Evolutionary conservation across 108 stramenopile genomes (phyloP).

Genomic region (Nitzschia sp.): DNA sequence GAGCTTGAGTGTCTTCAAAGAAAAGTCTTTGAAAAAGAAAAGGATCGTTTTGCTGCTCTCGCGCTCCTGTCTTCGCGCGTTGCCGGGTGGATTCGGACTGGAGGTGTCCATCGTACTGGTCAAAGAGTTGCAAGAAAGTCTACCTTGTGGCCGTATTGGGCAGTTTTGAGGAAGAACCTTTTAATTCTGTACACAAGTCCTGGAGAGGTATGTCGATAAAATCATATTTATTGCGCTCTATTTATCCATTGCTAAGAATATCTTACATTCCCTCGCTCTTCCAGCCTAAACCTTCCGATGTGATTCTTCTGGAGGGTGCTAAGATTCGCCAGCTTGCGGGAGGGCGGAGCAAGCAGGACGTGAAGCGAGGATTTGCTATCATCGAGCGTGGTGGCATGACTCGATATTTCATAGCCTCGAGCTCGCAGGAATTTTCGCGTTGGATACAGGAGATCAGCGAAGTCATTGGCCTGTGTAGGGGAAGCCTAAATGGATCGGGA

Average conservation of each 20-base stretch:
- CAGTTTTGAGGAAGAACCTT: constrained; percentile 52
- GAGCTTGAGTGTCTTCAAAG: constrained; percentile 39
- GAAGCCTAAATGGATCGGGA: not conserved
- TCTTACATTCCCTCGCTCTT: not conserved
- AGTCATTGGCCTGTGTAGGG: constrained; percentile 1
- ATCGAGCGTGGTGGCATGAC: constrained; percentile 38
- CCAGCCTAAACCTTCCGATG: constrained; percentile 47
- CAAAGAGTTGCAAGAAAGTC: constrained; percentile 50
- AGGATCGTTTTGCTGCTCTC: constrained; percentile 59
- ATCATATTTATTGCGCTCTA: no score
- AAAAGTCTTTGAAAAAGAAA: constrained; percentile 62
- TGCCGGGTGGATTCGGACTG: constrained; percentile 72
- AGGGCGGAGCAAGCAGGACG: constrained; percentile 37
- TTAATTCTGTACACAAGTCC: constrained; percentile 49
- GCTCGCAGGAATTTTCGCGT: constrained; percentile 31
- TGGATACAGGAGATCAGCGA: constrained; percentile 41
- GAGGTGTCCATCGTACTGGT: constrained; percentile 44
- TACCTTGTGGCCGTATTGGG: constrained; percentile 65
- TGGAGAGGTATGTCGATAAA: constrained; percentile 41
- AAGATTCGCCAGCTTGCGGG: constrained; percentile 51
- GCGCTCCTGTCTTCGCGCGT: constrained; percentile 49
- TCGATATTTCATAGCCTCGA: constrained; percentile 34
- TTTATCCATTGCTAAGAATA: not conserved
- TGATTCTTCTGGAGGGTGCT: constrained; percentile 48
- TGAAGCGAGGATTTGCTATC: constrained; percentile 51